Evolutionary conservation across 192 early-diverging fungal species (phyloP).

Genomic region (Funneliformis mosseae): DNA sequence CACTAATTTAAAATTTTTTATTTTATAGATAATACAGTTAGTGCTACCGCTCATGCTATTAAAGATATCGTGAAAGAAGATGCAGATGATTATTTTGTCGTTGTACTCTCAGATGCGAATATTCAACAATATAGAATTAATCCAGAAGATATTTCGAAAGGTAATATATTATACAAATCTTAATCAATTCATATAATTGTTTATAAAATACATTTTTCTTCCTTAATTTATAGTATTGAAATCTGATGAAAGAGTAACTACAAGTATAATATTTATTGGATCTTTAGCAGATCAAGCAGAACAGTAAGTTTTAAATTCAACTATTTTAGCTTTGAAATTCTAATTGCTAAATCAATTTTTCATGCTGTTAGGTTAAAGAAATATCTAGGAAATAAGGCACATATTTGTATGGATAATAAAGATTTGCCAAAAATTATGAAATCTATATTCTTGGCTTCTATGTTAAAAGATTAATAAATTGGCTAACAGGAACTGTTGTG

Average conservation of each 20-base stretch:
- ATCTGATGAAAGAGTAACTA: slow-evolving; percentile 70
- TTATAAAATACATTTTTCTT: background rate
- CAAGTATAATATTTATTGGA: slow-evolving; percentile 81
- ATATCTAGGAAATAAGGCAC: slow-evolving; percentile 54
- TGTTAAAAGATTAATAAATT: slow-evolving; percentile 53
- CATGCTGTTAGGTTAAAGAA: slow-evolving; percentile 45
- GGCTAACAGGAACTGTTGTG: too few species aligned
- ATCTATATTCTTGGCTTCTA: slow-evolving; percentile 61
- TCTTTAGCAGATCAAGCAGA: slow-evolving; percentile 75
- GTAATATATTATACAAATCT: slow-evolving; percentile 39
- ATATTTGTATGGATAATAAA: slow-evolving; percentile 63
- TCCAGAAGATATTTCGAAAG: slow-evolving; percentile 64
- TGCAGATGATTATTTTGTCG: slow-evolving; percentile 79
- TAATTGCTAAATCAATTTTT: background rate
- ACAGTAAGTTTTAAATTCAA: slow-evolving; percentile 40
- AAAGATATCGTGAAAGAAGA: slow-evolving; percentile 71
- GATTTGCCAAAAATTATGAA: slow-evolving; percentile 66
- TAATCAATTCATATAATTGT: slow-evolving; percentile 8
- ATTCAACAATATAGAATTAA: slow-evolving; percentile 76
- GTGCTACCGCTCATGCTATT: slow-evolving; percentile 64
- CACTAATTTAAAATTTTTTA: background rate
- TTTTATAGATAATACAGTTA: slow-evolving; percentile 68
- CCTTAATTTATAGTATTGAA: slow-evolving; percentile 53
- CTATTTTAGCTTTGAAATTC: background rate
- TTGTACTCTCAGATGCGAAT: slow-evolving; percentile 82